Base-by-base conservation (phyloP, 108 stramenopile species). In the Nitzschia sp. region DNA sequence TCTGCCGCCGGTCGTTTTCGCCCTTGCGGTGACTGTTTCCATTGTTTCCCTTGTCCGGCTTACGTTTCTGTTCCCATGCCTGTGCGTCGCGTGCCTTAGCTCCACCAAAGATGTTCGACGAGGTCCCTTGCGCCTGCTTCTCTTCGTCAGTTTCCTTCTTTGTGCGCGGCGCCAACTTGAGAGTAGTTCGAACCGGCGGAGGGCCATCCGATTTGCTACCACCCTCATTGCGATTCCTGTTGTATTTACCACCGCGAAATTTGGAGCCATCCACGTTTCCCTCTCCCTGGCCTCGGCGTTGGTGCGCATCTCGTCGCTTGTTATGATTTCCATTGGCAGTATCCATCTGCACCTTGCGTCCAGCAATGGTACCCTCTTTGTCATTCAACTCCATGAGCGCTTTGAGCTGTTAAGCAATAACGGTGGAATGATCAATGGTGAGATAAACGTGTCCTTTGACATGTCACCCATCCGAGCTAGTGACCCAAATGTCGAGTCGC, bases 341-440 rank as follows among this genome's bases (percentile, higher is more conserved):
- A 75, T 92, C 84, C 35, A 92, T 61, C 63, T 92, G 86, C 60
- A 92, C 74, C 35, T 67, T 79, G 30, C 90, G 83, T 32, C 87
- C 86, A 18, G 78, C 75, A 48, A 84, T 34, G 46, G 19, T 23
- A 26, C 69, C 49, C 35, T 77, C 54, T 1, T 47, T 59, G 48
- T 75, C 73, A 54, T 79, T 76, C 29, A 84, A 42, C 62, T 70
- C 30, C 71, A 84, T 68, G 5, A 84, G 26, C 2, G 29, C 2
- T 67, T 84, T 79, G 30, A 84, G 74, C 75, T 79, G 75, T 24
- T 33, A n/a, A n/a, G n/a, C n/a, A n/a, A n/a, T n/a, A n/a, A n/a
- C n/a, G n/a, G n/a, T n/a, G n/a, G n/a, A n/a, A n/a, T n/a, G n/a
- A n/a, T n/a, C n/a, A n/a, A n/a, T n/a, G n/a, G n/a, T n/a, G n/a